A percentile compares a stretch with the other conserved stretches of the same genome.
Conservation (phyloP, 2,329 filamentous ascomycete genomes). For the Sporothrix brasiliensis region DNA sequence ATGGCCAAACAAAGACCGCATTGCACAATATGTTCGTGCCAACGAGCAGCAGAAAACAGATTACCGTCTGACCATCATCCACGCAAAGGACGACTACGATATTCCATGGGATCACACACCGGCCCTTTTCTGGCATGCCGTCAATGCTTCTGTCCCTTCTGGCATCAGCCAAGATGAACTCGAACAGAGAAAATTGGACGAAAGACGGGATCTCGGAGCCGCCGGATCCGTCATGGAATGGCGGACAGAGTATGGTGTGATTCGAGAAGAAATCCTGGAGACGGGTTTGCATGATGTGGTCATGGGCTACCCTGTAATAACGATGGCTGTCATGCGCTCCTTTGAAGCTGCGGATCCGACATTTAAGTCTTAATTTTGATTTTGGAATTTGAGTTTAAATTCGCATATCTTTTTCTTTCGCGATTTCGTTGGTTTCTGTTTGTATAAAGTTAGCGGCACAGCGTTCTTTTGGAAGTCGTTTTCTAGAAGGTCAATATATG, state of each 20-base stretch:
- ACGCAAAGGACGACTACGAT: constrained; percentile 56
- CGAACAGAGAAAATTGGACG: constrained; percentile 47
- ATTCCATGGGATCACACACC: constrained; percentile 56
- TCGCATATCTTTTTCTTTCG: not conserved
- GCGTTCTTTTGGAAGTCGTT: not conserved
- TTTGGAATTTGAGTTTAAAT: not conserved
- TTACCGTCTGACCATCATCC: constrained; percentile 54
- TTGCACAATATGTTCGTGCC: constrained; percentile 50
- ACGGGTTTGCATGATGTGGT: constrained; percentile 24
- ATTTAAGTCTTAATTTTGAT: constrained; percentile 3
- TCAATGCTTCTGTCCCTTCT: constrained; percentile 50
- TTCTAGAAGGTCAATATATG: not conserved
- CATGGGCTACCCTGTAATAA: constrained; percentile 26
- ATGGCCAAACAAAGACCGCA: constrained; percentile 55
- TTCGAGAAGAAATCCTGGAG: constrained; percentile 25
- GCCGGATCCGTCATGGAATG: constrained; percentile 25
- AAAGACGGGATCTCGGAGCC: constrained; percentile 19
- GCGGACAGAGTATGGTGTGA: constrained; percentile 21
- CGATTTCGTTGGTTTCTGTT: not conserved
- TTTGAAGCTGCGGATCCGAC: constrained; percentile 25
- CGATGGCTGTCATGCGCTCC: constrained; percentile 26
- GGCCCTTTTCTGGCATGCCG: constrained; percentile 57
- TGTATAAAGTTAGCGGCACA: not conserved
- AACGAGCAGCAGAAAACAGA: constrained; percentile 42
- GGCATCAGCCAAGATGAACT: constrained; percentile 51